Percentiles rank a stretch among this genome's conserved stretches.
Conservation (phyloP, 2,329 filamentous ascomycete genomes). For the Dothistroma septosporum region DNA sequence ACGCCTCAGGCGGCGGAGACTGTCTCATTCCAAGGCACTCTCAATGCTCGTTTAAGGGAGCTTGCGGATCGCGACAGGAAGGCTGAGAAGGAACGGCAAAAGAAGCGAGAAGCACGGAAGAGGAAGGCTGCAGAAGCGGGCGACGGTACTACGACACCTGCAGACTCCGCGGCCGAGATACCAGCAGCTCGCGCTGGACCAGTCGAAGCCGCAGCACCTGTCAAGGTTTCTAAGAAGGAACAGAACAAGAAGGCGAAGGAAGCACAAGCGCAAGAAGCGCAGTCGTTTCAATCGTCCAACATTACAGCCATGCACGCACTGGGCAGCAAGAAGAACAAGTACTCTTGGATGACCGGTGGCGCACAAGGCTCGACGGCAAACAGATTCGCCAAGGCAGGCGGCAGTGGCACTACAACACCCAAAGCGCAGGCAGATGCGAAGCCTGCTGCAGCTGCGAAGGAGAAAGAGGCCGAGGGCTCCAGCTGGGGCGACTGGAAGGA, state of each 20-base stretch:
- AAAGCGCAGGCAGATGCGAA: slow-evolving; percentile 15
- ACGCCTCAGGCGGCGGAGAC: slow-evolving; percentile 42
- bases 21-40: slow-evolving; percentile 40
- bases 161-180: slow-evolving; percentile 25
- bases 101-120: slow-evolving; percentile 43
- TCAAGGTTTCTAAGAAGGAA: slow-evolving; percentile 84
- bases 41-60: slow-evolving; percentile 55
- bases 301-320: slow-evolving; percentile 71
- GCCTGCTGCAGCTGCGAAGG: slow-evolving; percentile 15
- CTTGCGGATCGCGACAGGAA: slow-evolving; percentile 64
- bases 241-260: slow-evolving; percentile 71
- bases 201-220: slow-evolving; percentile 32
- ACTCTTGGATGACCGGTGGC: slow-evolving; percentile 68
- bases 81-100: slow-evolving; percentile 62
- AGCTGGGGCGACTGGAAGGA: slow-evolving; percentile 53
- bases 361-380: slow-evolving; percentile 53
- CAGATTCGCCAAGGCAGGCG: slow-evolving; percentile 30
- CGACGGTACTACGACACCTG: slow-evolving; percentile 13
- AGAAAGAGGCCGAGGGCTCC: slow-evolving; percentile 23
- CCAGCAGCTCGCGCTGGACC: slow-evolving; percentile 36
- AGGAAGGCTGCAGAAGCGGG: slow-evolving; percentile 26
- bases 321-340: slow-evolving; percentile 63
- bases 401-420: slow-evolving; percentile 29
- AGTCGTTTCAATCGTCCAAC: slow-evolving; percentile 73
- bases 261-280: slow-evolving; percentile 43